phyloP scores from a whole-genome alignment of 768 basidiomycete genomes.

The Cystobasidium tubakii region DNA sequence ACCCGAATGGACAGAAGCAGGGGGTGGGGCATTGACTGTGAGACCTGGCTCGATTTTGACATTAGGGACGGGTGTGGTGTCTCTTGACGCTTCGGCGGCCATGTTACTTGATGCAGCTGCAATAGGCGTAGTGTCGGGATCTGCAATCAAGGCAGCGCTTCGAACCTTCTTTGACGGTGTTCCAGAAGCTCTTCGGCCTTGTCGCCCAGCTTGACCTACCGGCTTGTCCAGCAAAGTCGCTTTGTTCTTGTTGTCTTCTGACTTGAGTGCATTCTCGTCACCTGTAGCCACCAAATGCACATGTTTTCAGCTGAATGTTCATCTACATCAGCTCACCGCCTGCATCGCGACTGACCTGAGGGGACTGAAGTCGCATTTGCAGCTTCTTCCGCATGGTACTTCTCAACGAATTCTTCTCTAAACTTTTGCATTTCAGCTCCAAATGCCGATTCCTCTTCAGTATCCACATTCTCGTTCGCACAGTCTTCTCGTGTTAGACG shows the following conservation, averaged over 20 bases:
- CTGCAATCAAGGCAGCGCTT: background rate
- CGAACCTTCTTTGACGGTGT: background rate
- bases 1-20: background rate
- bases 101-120: background rate
- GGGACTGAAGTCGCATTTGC: slow-evolving; percentile 12
- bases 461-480: slow-evolving; percentile 68
- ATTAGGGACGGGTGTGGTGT: background rate
- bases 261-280: background rate
- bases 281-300: background rate
- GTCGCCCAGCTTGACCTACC: background rate
- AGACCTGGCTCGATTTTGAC: background rate
- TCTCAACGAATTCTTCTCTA: slow-evolving; percentile 60
- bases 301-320: background rate
- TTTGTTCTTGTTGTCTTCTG: background rate
- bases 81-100: background rate
- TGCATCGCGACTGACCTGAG: background rate
- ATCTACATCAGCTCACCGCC: background rate
- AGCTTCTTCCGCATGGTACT: slow-evolving; percentile 38
- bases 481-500: slow-evolving; percentile 54
- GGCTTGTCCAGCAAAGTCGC: background rate
- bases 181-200: background rate
- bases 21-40: background rate
- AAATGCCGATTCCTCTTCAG: slow-evolving; percentile 69
- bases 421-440: slow-evolving; percentile 67
- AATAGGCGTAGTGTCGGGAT: background rate